These are phyloP conservation scores for Skeletonema costatum DNA, from an alignment of 108 stramenopile genomes.

Conservation along the genomic window DNA sequence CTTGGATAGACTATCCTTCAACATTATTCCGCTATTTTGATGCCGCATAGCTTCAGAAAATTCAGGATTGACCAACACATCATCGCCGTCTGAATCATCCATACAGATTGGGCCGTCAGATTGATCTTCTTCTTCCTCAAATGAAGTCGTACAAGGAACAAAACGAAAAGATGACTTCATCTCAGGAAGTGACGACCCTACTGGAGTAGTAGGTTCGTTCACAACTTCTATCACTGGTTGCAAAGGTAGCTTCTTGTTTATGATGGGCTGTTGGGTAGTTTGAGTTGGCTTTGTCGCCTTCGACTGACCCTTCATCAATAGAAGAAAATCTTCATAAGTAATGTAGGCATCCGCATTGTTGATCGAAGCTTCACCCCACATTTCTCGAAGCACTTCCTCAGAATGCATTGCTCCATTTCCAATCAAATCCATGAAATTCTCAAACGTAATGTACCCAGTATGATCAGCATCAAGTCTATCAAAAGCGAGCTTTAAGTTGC, in stretches of 20 bases:
- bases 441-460: slow-evolving; percentile 75
- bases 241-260: not conserved
- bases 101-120: slow-evolving; percentile 35
- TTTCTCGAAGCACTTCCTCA: slow-evolving; percentile 62
- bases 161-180: not conserved
- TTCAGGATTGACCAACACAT: slow-evolving; percentile 26
- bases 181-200: not conserved
- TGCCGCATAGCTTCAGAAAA: slow-evolving; percentile 42
- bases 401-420: slow-evolving; percentile 58
- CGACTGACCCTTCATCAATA: slow-evolving; percentile 64
- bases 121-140: slow-evolving; percentile 10
- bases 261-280: not conserved
- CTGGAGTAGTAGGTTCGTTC: not conserved
- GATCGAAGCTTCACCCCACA: slow-evolving; percentile 58
- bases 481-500: slow-evolving; percentile 82
- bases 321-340: slow-evolving; percentile 66
- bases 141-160: slow-evolving; percentile 36
- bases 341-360: slow-evolving; percentile 45
- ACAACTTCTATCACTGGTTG: slow-evolving; percentile 4
- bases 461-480: slow-evolving; percentile 81
- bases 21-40: slow-evolving; percentile 26
- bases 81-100: slow-evolving; percentile 33
- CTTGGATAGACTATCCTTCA: slow-evolving; percentile 26
- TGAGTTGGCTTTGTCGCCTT: slow-evolving; percentile 23
- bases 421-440: slow-evolving; percentile 76